phyloP scores from a whole-genome alignment of 495 filamentous ascomycete species.

The Pyrenopolyporus hunteri region DNA sequence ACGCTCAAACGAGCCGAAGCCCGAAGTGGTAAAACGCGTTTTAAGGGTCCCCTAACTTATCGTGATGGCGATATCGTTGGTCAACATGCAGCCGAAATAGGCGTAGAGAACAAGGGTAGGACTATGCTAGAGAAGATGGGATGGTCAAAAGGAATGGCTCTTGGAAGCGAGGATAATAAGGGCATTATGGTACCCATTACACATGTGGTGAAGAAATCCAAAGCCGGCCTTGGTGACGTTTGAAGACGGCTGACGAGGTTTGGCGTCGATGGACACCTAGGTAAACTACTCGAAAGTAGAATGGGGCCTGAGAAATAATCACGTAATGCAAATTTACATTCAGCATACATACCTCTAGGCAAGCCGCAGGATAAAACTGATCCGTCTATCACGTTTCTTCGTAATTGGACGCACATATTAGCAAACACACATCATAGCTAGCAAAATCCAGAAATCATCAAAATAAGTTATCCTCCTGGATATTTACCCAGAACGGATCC shows the following conservation, averaged over 20 bases:
- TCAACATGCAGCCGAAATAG: constrained; percentile 80
- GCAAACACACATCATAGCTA: too few species aligned
- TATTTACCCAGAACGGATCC: too few species aligned
- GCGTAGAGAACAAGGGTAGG: constrained; percentile 80
- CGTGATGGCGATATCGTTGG: constrained; percentile 92
- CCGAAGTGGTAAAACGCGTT: constrained; percentile 22
- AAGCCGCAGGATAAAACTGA: too few species aligned
- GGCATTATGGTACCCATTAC: constrained; percentile 85
- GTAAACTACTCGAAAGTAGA: too few species aligned
- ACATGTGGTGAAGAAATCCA: constrained; percentile 86
- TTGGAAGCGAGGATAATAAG: constrained; percentile 84
- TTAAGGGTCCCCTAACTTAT: constrained; percentile 60
- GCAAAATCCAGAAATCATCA: too few species aligned
- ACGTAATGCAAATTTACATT: too few species aligned
- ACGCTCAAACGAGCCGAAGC: constrained; percentile 31
- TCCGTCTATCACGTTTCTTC: too few species aligned
- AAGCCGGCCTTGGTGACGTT: constrained; percentile 82
- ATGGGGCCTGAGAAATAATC: too few species aligned
- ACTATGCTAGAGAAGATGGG: constrained; percentile 98
- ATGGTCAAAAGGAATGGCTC: constrained; percentile 84
- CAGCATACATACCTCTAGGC: too few species aligned
- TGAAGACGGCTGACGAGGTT: constrained; percentile 1
- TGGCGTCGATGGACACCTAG: too few species aligned
- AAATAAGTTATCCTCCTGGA: too few species aligned
- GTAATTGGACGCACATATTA: too few species aligned